A percentile compares a stretch with the other conserved stretches of the same genome.
phyloP scores from a whole-genome alignment of 441 rosid species.

The Hura crepitans region DNA sequence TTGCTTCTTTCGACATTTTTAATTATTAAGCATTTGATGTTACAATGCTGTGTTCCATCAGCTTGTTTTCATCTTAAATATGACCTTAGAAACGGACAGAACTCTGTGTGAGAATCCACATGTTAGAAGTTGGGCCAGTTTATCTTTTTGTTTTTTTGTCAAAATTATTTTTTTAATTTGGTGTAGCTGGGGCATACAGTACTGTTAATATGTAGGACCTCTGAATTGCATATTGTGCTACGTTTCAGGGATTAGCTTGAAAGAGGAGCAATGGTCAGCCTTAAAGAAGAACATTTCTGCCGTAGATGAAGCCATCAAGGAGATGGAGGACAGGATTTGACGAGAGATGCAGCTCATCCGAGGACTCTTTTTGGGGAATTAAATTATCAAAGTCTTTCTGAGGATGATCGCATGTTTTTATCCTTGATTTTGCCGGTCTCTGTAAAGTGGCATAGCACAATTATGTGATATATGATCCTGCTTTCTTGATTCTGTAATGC shows the following conservation, averaged over 20 bases:
- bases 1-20: too few relatives aligned
- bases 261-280: conserved; percentile 72
- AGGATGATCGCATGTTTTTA: conserved; percentile 8
- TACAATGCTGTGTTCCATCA: background rate
- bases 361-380: background rate
- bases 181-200: background rate
- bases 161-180: background rate
- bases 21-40: too few relatives aligned
- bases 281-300: conserved; percentile 59
- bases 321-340: conserved; percentile 50
- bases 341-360: background rate
- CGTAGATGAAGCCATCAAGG: conserved; percentile 58
- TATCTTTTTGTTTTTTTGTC: background rate
- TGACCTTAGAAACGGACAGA: background rate
- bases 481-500: background rate
- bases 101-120: background rate
- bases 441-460: background rate
- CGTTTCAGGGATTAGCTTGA: conserved; percentile 72
- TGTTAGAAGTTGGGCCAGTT: background rate
- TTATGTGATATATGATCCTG: conserved; percentile 1
- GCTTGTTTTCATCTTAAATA: background rate
- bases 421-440: conserved; percentile 10
- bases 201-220: background rate
- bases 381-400: background rate
- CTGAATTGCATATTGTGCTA: background rate